Evolutionary conservation across 257 asterid species (phyloP), one percentile per base, ranked within the genome.

Genomic region (Nicotiana undulata): DNA sequence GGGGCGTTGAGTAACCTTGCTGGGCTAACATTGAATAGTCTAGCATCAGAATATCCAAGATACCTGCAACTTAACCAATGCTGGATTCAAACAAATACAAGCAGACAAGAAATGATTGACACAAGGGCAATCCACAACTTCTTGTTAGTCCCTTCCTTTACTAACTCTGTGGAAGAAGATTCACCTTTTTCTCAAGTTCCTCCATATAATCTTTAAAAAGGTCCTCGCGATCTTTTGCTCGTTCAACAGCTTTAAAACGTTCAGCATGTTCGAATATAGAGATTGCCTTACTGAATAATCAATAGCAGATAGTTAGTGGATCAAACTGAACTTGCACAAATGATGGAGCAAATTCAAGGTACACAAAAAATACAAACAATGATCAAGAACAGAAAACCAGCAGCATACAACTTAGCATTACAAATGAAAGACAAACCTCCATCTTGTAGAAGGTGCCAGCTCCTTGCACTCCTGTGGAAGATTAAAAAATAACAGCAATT

Each of bases 131-230:
- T 51, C 56, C 56, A 15, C 18, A 51, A 51, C 56, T 51, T 0
- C 16, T 51, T 3, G 18, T 51, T 13, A 51, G 56, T 51, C 2
- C 56, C 56, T 51, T 51, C 56, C 56, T 51, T 51, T 51, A 51
- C 56, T 15, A 51, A 51, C 77, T 18, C 20, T 17, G 77, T 70
- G 59, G 40, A 58, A 46, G 63, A 63, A 58, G 46, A 44, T 18
- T 59, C 88, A 94, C 98, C 97, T 91, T 96, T 91, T 88, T 90
- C 89, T 85, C 89, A 81, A 94, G 93, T 86, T 91, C 98, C 72
- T 88, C 90, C 78, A 86, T 75, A 83, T 91, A 88, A 88, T 94
- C 97, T 65, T 85, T 91, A 86, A 91, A 93, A 77, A 92, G 89
- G 81, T 96, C 98, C 86, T 94, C 98, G 7, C 97, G 97, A 52